Evolutionary conservation across 441 rosid genomes (phyloP).

Genomic region (Gossypium laxum): DNA sequence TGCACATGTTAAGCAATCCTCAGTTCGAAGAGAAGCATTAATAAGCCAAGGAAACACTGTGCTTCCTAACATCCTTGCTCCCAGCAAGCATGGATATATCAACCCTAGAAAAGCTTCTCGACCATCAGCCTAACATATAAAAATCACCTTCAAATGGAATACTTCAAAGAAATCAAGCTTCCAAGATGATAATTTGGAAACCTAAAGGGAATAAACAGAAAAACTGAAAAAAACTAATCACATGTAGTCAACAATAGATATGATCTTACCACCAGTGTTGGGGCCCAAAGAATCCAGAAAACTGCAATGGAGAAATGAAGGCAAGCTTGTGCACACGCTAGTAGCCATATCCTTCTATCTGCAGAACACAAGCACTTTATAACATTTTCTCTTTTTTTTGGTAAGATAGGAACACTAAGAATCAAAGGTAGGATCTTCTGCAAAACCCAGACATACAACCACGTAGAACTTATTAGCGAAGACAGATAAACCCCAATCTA

Average conservation of each 20-base stretch:
- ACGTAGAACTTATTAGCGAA: background rate
- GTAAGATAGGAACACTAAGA: background rate
- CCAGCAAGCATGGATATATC: slow-evolving; percentile 71
- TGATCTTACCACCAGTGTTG: slow-evolving; percentile 71
- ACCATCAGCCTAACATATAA: slow-evolving; percentile 72
- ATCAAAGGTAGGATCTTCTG: background rate
- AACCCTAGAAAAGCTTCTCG: slow-evolving; percentile 72
- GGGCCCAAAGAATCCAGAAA: slow-evolving; percentile 95
- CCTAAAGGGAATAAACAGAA: slow-evolving; percentile 6
- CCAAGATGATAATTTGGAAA: background rate
- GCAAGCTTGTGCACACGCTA: slow-evolving; percentile 69
- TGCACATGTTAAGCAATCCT: slow-evolving; percentile 64
- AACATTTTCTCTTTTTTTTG: background rate
- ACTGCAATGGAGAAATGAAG: slow-evolving; percentile 67
- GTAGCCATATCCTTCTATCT: slow-evolving; percentile 77
- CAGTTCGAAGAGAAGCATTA: slow-evolving; percentile 56
- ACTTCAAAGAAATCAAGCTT: slow-evolving; percentile 6
- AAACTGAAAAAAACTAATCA: slow-evolving; percentile 6
- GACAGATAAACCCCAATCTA: background rate
- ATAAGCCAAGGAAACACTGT: slow-evolving; percentile 74
- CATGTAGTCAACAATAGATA: background rate
- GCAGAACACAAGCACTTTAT: slow-evolving; percentile 12
- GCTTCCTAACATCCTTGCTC: slow-evolving; percentile 91
- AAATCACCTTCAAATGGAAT: slow-evolving; percentile 1
- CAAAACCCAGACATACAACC: background rate